A percentile compares a stretch with the other conserved stretches of the same genome.
Evolutionary conservation across 176 grass and related monocot genomes (phyloP).

Genomic region (Typha latifolia): DNA sequence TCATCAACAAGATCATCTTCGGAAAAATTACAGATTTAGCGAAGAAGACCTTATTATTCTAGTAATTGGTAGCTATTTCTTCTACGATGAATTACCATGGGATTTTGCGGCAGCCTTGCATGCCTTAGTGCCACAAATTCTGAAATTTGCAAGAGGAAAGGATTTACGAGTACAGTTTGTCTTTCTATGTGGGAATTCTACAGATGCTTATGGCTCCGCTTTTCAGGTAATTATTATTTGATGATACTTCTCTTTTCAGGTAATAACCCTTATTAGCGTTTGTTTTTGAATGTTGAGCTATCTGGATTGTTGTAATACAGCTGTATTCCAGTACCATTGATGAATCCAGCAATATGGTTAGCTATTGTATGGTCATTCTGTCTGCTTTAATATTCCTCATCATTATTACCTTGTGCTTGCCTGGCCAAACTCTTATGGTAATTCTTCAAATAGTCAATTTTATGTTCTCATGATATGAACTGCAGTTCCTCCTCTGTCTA

Average conservation of each 20-base stretch:
- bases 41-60: constrained; percentile 65
- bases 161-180: constrained; percentile 48
- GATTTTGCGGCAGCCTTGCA: constrained; percentile 51
- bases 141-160: constrained; percentile 41
- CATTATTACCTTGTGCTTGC: too few species aligned
- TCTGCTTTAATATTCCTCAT: too few species aligned
- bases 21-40: constrained; percentile 48
- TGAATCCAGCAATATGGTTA: too few species aligned
- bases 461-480: too few species aligned
- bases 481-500: too few species aligned
- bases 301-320: neutral
- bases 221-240: constrained; percentile 53
- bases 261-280: neutral
- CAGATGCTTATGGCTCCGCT: constrained; percentile 45
- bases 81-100: constrained; percentile 77
- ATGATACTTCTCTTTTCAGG: neutral
- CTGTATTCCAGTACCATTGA: too few species aligned
- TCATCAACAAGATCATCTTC: constrained; percentile 34
- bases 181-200: constrained; percentile 75
- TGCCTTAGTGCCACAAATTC: constrained; percentile 47
- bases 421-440: too few species aligned
- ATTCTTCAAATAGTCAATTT: too few species aligned
- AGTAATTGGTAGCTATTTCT: constrained; percentile 65
- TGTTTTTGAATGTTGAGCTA: neutral
- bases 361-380: too few species aligned